Conservation (phyloP, 2,329 filamentous ascomycete genomes). For the Clonostachys rhizophaga region DNA sequence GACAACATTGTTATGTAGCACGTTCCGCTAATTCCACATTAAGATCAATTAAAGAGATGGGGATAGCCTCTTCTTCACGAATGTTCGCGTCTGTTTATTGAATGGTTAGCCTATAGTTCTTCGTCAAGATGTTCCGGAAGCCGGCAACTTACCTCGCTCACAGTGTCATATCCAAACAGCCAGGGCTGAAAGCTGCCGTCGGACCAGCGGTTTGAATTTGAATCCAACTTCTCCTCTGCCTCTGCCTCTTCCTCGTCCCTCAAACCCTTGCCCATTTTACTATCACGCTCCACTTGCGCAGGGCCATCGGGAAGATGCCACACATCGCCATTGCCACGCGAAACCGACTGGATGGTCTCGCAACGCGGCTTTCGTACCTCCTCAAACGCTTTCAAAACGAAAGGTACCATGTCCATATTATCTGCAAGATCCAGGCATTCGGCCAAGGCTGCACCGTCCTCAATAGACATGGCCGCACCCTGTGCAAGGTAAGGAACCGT, state of each 20-base stretch:
- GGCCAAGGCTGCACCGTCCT: slow-evolving; percentile 4
- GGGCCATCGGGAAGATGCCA: slow-evolving; percentile 5
- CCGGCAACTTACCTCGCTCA: slow-evolving; percentile 1
- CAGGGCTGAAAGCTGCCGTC: slow-evolving; percentile 3
- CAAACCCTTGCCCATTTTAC: neutral
- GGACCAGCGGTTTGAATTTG: slow-evolving; percentile 4
- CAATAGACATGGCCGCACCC: slow-evolving; percentile 3
- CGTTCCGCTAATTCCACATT: no score
- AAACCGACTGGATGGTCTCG: slow-evolving; percentile 1
- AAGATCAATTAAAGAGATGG: no score
- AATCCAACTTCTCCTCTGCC: neutral
- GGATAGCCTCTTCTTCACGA: no score
- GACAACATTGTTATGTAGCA: no score
- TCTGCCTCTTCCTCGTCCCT: no score
- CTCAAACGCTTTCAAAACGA: neutral
- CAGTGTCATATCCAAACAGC: slow-evolving; percentile 3
- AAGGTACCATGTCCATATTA: neutral
- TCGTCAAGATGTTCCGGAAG: no score
- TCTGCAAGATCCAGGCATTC: slow-evolving; percentile 1
- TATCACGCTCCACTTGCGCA: slow-evolving; percentile 1
- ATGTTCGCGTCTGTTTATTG: no score
- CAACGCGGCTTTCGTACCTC: slow-evolving; percentile 3
- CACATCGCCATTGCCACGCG: slow-evolving; percentile 1
- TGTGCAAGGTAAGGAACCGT: slow-evolving; percentile 10
- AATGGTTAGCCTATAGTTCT: no score